Evolutionary conservation across 768 basidiomycete species (phyloP), one percentile per base, ranked within the genome.

Genomic region (Hortiboletus campestris): DNA sequence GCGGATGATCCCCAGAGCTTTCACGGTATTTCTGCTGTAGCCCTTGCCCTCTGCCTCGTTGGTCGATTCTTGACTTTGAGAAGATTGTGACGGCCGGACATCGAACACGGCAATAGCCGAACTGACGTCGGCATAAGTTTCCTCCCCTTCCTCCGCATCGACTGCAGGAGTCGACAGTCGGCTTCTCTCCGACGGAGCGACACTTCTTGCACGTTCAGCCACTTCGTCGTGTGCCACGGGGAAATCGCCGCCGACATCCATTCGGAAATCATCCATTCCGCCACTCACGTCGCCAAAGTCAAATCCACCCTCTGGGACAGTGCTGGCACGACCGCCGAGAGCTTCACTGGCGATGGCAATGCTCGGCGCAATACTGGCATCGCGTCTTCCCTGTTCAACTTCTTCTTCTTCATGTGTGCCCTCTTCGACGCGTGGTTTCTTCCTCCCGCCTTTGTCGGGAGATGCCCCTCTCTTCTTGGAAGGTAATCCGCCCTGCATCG

Each of bases 31-130:
- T 75, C 84, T 87, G 74, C 91, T 93, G 71, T 89, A 94, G 0
- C 88, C 88, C 62, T 85, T 86, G 42, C 83, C 79, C 36, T 88
- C 86, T 41, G 75, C 74, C 22, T 80, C 80, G 19, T 62, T 58
- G 34, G 68, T 61, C 43, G 78, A 75, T 56, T 81, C 77, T 53
- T 78, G 65, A 55, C 72, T 72, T 64, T 85, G 80, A 41, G 76
- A 76, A 63, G 85, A 82, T 31, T 78, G 73, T 12, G 78, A 75
- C 28, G 81, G 80, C 40, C 83, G 79, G 11, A 78, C 75, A 66
- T 93, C 93, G 68, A 95, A 94, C 59, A 83, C 76, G n/a, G 87
- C 85, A 60, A 94, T 90, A 0, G 87, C 88, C 64, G 91, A 93
- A 28, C 80, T 75, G 36, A 78, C 75, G 68, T 91, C 87, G 9